These are phyloP conservation scores for Lactarius vividus DNA, from an alignment of 768 basidiomycete species.

Conservation along the genomic window DNA sequence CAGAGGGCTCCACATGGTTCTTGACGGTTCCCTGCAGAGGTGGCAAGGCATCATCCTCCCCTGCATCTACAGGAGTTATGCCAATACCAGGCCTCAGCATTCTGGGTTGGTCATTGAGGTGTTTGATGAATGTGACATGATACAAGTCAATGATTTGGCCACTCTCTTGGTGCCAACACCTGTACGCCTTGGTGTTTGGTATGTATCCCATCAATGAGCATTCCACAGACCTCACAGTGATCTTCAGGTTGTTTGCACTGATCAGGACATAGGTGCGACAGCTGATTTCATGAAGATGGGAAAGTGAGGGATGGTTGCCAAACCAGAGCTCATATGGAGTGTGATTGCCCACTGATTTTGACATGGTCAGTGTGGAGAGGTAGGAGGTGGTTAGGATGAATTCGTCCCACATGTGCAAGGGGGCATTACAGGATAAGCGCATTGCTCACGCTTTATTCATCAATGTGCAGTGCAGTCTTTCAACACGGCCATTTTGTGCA, in stretches of 20 bases:
- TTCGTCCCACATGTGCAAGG: too few relatives aligned
- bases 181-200: background rate
- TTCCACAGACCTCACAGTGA: background rate
- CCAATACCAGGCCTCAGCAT: too few relatives aligned
- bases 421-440: too few relatives aligned
- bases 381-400: background rate
- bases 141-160: too few relatives aligned
- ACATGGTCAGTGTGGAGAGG: background rate
- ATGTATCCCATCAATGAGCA: background rate
- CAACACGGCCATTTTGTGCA: conserved; percentile 1
- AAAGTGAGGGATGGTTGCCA: background rate
- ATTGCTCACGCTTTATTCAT: background rate
- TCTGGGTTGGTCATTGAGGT: too few relatives aligned
- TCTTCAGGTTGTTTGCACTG: background rate
- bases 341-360: conserved; percentile 23
- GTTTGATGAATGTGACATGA: too few relatives aligned
- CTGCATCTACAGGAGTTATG: too few relatives aligned
- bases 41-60: too few relatives aligned
- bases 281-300: conserved; percentile 1
- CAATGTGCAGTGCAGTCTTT: conserved; percentile 2
- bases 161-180: background rate
- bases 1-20: too few relatives aligned
- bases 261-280: background rate
- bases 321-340: background rate
- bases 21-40: too few relatives aligned